These are phyloP conservation scores for Candida dajiaensis DNA, from an alignment of 805 yeast genomes.

Conservation along the genomic window DNA sequence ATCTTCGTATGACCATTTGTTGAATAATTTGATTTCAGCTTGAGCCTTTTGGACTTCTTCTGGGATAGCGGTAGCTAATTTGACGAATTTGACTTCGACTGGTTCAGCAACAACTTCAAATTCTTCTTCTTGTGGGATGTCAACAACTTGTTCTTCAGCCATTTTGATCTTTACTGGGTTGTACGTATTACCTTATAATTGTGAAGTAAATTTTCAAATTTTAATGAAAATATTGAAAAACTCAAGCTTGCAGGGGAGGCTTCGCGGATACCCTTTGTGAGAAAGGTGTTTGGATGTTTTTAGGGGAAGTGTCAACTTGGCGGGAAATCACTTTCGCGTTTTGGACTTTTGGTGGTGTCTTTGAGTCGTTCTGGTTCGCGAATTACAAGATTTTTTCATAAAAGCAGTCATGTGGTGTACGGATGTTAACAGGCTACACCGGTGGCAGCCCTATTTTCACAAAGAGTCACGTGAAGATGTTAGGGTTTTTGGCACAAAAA, in stretches of 20 bases:
- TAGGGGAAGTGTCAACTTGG: neutral
- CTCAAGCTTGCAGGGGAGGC: neutral
- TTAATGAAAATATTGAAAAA: neutral
- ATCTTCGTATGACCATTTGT: slow-evolving; percentile 99
- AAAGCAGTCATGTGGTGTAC: neutral
- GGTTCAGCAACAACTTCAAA: slow-evolving; percentile 75
- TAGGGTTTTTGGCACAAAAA: no score
- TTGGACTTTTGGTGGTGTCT: neutral
- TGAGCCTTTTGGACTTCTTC: slow-evolving; percentile 94
- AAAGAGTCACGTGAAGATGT: no score
- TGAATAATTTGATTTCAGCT: slow-evolving; percentile 94
- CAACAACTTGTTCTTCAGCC: slow-evolving; percentile 69
- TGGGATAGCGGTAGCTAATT: slow-evolving; percentile 94
- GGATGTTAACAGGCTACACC: no score
- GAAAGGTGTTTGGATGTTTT: neutral
- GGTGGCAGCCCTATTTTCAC: no score
- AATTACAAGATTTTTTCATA: no score
- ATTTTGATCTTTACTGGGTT: slow-evolving; percentile 35
- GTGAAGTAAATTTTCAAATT: neutral
- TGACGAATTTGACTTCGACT: slow-evolving; percentile 70
- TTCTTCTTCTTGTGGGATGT: slow-evolving; percentile 44
- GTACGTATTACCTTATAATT: neutral
- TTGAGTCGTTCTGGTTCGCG: neutral
- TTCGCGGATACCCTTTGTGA: neutral
- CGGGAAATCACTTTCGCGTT: neutral